Percentiles rank a stretch among this genome's conserved stretches.
Conservation (phyloP, 345 rosid genomes). For the Anastatica hierochuntica region DNA sequence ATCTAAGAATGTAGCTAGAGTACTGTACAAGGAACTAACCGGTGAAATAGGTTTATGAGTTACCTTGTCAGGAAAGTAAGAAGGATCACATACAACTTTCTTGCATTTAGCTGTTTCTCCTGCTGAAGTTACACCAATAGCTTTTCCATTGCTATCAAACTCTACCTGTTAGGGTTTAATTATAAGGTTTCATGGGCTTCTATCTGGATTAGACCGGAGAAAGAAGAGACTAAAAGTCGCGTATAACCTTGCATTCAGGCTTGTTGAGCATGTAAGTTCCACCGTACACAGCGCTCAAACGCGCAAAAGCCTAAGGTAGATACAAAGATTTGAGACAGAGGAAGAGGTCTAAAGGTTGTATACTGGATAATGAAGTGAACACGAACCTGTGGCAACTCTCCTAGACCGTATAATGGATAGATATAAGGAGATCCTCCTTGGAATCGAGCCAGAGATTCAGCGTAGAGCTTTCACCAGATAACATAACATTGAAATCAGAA, state of each 20-base stretch:
- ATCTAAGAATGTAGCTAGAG: background rate
- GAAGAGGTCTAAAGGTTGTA: background rate
- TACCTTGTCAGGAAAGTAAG: conserved; percentile 83
- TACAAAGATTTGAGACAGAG: background rate
- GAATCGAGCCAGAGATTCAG: conserved; percentile 84
- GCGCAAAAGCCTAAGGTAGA: conserved; percentile 69
- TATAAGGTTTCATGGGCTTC: no score
- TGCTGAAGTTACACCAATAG: conserved; percentile 64
- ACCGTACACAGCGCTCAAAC: conserved; percentile 87
- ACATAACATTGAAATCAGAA: background rate
- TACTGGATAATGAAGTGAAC: background rate
- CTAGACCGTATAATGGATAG: conserved; percentile 82
- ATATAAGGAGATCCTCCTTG: conserved; percentile 93
- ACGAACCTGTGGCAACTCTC: conserved; percentile 85
- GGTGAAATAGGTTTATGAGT: background rate
- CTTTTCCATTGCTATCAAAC: conserved; percentile 65
- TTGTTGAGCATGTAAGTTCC: conserved; percentile 98
- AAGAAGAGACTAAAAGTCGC: no score
- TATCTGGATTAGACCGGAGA: no score
- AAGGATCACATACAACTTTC: conserved; percentile 85
- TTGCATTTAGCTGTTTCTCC: conserved; percentile 95
- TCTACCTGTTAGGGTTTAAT: conserved; percentile 43
- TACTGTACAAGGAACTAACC: background rate
- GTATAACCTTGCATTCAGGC: conserved; percentile 94
- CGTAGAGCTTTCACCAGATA: conserved; percentile 19